Conservation (phyloP, 495 filamentous ascomycete genomes). For the Penicillium cinerascens region DNA sequence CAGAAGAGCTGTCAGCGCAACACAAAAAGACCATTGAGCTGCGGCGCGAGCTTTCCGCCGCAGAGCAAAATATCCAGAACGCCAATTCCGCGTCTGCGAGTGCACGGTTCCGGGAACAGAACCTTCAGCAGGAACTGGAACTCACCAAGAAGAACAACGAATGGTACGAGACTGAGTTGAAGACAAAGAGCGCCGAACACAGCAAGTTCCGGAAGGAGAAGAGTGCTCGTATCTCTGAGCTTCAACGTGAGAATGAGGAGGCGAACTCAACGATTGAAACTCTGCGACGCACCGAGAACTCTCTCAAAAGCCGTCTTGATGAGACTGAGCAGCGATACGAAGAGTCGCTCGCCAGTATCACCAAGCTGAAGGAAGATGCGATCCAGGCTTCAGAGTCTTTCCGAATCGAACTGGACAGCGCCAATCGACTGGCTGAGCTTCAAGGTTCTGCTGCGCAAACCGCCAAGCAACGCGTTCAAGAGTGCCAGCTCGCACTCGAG, state of each 20-base stretch:
- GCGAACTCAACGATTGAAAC: slow-evolving; percentile 69
- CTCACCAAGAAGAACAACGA: slow-evolving; percentile 83
- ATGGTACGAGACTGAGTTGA: slow-evolving; percentile 85
- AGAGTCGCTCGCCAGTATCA: slow-evolving; percentile 72
- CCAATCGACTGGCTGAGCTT: slow-evolving; percentile 75
- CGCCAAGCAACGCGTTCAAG: slow-evolving; percentile 73
- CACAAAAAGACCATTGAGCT: slow-evolving; percentile 85
- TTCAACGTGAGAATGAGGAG: slow-evolving; percentile 87
- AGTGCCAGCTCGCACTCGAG: slow-evolving; percentile 73
- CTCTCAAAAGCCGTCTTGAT: slow-evolving; percentile 72
- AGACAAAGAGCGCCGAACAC: slow-evolving; percentile 79
- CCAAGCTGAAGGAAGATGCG: slow-evolving; percentile 78
- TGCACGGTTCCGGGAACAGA: slow-evolving; percentile 83
- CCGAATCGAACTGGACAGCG: slow-evolving; percentile 74
- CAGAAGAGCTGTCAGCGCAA: slow-evolving; percentile 78
- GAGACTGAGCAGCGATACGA: slow-evolving; percentile 84
- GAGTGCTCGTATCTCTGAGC: slow-evolving; percentile 74
- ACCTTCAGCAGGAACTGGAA: slow-evolving; percentile 82
- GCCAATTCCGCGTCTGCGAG: slow-evolving; percentile 72
- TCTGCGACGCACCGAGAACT: slow-evolving; percentile 72
- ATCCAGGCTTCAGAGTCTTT: slow-evolving; percentile 76
- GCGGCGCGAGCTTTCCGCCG: slow-evolving; percentile 69
- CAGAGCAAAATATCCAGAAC: slow-evolving; percentile 78
- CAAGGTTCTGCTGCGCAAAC: slow-evolving; percentile 80
- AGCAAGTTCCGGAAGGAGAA: slow-evolving; percentile 95